Percentiles rank a stretch among this genome's conserved stretches.
These are phyloP conservation scores for Globisporangium splendens DNA, from an alignment of 352 stramenopile species.

Conservation along the genomic window DNA sequence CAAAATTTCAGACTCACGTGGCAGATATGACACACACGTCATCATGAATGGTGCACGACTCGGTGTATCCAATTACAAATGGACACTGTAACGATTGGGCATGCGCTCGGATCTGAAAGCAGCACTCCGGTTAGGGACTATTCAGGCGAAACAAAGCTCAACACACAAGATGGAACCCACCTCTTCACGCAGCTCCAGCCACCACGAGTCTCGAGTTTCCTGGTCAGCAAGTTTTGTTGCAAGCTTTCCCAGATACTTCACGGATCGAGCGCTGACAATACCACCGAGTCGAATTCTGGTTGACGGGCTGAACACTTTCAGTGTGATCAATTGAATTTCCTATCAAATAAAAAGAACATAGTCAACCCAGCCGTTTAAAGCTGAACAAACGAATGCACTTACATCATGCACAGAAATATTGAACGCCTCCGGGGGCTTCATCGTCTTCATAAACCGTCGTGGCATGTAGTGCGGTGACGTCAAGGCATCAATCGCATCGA, in stretches of 20 bases:
- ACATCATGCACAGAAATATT: slow-evolving; percentile 78
- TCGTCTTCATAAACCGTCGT: slow-evolving; percentile 43
- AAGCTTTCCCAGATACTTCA: slow-evolving; percentile 90
- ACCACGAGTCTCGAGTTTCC: slow-evolving; percentile 97
- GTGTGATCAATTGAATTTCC: slow-evolving; percentile 94
- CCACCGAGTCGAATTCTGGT: slow-evolving; percentile 74
- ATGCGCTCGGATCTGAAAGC: slow-evolving; percentile 89
- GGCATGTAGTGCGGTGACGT: slow-evolving; percentile 51
- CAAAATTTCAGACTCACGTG: slow-evolving; percentile 49
- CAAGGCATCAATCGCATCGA: slow-evolving; percentile 31
- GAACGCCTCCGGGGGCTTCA: slow-evolving; percentile 56
- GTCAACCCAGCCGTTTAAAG: neutral
- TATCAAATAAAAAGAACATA: slow-evolving; percentile 20
- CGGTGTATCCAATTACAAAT: slow-evolving; percentile 96
- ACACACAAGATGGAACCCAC: slow-evolving; percentile 17
- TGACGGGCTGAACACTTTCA: slow-evolving; percentile 89
- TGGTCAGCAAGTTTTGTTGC: slow-evolving; percentile 96
- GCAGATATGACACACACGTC: slow-evolving; percentile 97
- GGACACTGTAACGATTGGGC: slow-evolving; percentile 94
- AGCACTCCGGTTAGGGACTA: neutral
- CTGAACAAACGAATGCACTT: slow-evolving; percentile 8
- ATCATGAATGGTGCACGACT: slow-evolving; percentile 96
- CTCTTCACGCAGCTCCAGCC: slow-evolving; percentile 96
- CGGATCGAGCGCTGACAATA: slow-evolving; percentile 82
- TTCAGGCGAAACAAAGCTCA: neutral